A percentile compares a stretch with the other conserved stretches of the same genome.
phyloP scores from a whole-genome alignment of 2,329 filamentous ascomycete species.

The Alternaria tenuissima region DNA sequence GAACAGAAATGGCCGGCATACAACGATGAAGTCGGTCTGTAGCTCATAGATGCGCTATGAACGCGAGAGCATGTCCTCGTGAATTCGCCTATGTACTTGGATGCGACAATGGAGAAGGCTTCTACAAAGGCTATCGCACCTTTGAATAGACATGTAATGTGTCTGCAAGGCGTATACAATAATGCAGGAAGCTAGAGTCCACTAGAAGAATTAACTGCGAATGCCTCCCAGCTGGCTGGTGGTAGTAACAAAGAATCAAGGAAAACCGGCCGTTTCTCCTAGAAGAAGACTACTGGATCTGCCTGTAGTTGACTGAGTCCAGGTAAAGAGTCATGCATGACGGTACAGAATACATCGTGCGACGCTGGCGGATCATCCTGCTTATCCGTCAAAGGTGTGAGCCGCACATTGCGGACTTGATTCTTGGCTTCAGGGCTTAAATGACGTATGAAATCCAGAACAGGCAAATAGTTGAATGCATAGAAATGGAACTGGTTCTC shows the following conservation, averaged over 20 bases:
- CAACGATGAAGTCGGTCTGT: background rate
- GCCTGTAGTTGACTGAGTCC: constrained; percentile 49
- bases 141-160: background rate
- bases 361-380: constrained; percentile 45
- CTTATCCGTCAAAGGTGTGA: constrained; percentile 49
- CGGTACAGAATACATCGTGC: constrained; percentile 50
- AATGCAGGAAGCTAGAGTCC: background rate
- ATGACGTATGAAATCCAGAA: constrained; percentile 51
- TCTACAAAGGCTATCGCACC: background rate
- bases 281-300: constrained; percentile 50
- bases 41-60: constrained; percentile 5
- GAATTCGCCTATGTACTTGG: constrained; percentile 12
- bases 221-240: background rate
- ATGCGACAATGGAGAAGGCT: constrained; percentile 5
- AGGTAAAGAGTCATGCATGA: constrained; percentile 49
- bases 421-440: constrained; percentile 50
- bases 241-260: background rate
- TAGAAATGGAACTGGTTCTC: constrained; percentile 53
- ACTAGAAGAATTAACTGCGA: background rate
- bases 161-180: background rate
- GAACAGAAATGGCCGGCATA: background rate
- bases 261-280: constrained; percentile 7
- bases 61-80: constrained; percentile 2
- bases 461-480: constrained; percentile 51
- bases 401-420: constrained; percentile 45